Evolutionary conservation across 202 grass and related monocot species (phyloP).

Genomic region (Alloteropsis angusta): DNA sequence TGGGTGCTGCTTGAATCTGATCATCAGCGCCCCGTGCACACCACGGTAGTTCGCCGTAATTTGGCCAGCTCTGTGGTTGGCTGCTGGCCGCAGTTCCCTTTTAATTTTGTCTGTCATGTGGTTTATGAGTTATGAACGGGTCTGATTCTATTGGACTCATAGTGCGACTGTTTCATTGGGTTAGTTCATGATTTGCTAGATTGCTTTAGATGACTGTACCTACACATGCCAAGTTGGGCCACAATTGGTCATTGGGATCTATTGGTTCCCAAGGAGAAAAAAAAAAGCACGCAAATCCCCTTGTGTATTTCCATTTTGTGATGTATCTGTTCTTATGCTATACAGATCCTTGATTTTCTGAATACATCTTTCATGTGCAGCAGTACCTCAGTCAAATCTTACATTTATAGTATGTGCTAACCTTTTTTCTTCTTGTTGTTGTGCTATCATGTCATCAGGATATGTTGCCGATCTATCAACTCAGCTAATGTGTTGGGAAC

Average conservation of each 20-base stretch:
- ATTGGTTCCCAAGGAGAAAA: background rate
- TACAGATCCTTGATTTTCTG: background rate
- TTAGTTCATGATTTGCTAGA: background rate
- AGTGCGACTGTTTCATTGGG: background rate
- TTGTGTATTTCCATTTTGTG: background rate
- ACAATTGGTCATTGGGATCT: background rate
- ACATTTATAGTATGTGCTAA: slow-evolving; percentile 1
- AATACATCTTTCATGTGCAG: background rate
- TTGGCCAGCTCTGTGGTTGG: background rate
- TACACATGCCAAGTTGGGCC: background rate
- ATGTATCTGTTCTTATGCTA: background rate
- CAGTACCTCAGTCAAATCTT: background rate
- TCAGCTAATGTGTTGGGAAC: slow-evolving; percentile 47
- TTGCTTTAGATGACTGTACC: background rate
- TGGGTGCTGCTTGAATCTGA: background rate
- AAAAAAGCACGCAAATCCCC: background rate
- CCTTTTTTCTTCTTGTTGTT: background rate
- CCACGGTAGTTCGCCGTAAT: background rate
- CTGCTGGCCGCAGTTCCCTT: background rate
- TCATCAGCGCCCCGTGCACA: background rate
- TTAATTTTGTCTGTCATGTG: background rate
- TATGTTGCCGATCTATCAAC: slow-evolving; percentile 47
- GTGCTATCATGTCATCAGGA: slow-evolving; percentile 29
- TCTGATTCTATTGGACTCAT: background rate
- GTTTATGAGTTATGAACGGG: background rate